Base-by-base conservation (phyloP, 345 rosid genomes). In the Camelina neglecta region DNA sequence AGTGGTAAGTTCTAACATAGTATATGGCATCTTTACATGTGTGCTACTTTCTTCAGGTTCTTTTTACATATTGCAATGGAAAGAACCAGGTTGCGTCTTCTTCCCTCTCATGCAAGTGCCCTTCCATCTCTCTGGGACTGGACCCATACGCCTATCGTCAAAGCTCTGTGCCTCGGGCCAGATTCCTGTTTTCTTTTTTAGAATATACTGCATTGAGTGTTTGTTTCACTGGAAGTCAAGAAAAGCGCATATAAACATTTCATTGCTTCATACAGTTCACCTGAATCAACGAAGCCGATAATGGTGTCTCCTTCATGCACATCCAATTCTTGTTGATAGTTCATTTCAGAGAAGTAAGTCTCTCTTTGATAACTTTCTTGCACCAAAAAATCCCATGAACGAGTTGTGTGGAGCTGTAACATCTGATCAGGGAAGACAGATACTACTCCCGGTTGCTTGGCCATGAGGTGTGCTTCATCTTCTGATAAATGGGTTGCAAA, bases 281-380 rank as follows among this genome's bases (percentile, higher is more conserved):
- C 79, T 75, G 79, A 67, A 59, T 75, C 73, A 39, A 75, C 1
- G 68, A 75, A 67, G 24, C 79, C 73, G 13, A 75, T 75, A 26
- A 75, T 59, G 67, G 67, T 75, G 47, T 67, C 73, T 39, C 54
- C 73, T 58, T 12, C 68, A 59, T 38, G 61, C 67, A 75, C 73
- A 2, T 75, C 68, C 9, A 13, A 18, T 26, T 75, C 68, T 67
- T 24, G 45, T 59, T 59, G 61, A 67, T 48, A 12, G 36, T 49
- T 75, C 36, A 39, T 50, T 12, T 75, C 29, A 45, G 77, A 18
- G 49, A 21, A 65, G 65, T 74, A 45, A 65, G 71, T 55, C 5
- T 65, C 45, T 67, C 73, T 75, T 59, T 75, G 79, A 29, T 75
- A 49, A 75, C 79, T 75, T 60, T 75, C 79, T 75, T 75, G 79